Conservation (phyloP, 352 stramenopile species). For the Aphanomyces stellatus region DNA sequence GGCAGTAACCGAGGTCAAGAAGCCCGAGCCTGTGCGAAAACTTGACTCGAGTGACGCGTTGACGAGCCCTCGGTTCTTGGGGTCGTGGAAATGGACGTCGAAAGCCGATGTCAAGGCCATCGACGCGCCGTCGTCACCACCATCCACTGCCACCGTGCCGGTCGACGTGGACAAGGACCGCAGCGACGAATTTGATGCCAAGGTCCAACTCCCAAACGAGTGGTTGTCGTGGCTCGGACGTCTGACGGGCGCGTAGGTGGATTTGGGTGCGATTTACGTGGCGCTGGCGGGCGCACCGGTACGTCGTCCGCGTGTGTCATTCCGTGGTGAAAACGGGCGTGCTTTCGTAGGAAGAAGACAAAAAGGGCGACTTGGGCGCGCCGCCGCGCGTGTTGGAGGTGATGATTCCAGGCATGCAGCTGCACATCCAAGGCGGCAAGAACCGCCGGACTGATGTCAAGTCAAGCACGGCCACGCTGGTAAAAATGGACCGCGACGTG, state of each 20-base stretch:
- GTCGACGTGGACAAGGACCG: not conserved
- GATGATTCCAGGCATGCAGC: not conserved
- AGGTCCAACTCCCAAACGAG: not conserved
- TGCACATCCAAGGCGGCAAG: slow-evolving; percentile 4
- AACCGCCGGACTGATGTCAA: not conserved
- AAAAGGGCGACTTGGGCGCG: not conserved
- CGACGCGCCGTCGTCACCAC: too few species aligned
- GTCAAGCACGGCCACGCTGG: not conserved
- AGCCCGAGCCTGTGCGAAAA: too few species aligned
- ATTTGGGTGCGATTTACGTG: slow-evolving; percentile 2
- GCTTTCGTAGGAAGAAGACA: not conserved
- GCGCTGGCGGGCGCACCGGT: not conserved
- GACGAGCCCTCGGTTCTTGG: not conserved
- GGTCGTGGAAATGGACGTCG: not conserved
- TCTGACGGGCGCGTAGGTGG: not conserved
- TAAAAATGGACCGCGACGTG: not conserved
- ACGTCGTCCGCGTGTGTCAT: too few species aligned
- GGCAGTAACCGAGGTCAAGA: not conserved
- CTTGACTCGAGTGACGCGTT: too few species aligned
- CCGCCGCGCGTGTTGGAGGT: not conserved
- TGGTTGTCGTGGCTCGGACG: not conserved
- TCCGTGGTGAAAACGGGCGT: not conserved
- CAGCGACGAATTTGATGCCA: not conserved
- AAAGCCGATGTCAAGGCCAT: too few species aligned
- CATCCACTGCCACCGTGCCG: too few species aligned